A percentile compares a stretch with the other conserved stretches of the same genome.
Evolutionary conservation across 208 protist species (phyloP).

Genomic region (Eutreptiella sp.): DNA sequence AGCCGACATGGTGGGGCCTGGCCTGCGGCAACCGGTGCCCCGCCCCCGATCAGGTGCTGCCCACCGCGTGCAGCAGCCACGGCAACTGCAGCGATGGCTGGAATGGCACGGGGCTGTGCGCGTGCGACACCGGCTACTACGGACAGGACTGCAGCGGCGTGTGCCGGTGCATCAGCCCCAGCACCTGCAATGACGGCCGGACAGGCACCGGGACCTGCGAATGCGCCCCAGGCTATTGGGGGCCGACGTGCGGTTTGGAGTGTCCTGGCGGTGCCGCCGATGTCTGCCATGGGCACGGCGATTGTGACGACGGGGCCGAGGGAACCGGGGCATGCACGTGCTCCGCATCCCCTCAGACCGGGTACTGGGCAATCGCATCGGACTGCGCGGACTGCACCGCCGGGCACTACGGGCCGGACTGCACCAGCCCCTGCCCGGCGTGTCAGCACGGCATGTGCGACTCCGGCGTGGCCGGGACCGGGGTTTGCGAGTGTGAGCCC

Average conservation of each 20-base stretch:
- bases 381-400: conserved; percentile 12
- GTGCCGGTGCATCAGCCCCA: background rate
- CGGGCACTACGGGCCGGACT: conserved; percentile 7
- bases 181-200: background rate
- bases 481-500: conserved; percentile 17
- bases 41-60: too few species aligned
- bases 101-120: background rate
- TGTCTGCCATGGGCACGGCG: conserved; percentile 7
- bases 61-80: background rate
- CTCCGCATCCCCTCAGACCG: background rate
- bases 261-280: background rate
- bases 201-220: conserved; percentile 4
- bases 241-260: conserved; percentile 1
- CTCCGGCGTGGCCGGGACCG: conserved; percentile 3
- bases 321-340: conserved; percentile 23
- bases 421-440: conserved; percentile 1
- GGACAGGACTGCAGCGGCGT: background rate
- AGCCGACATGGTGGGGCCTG: conserved; percentile 12
- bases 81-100: conserved; percentile 12
- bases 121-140: conserved; percentile 7
- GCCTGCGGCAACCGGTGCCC: conserved; percentile 14
- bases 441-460: background rate
- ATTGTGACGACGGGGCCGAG: conserved; percentile 8
- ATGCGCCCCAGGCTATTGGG: conserved; percentile 10
- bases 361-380: conserved; percentile 27